Evolutionary conservation across 768 basidiomycete species (phyloP).

Genomic region (Polyporus arcularius): DNA sequence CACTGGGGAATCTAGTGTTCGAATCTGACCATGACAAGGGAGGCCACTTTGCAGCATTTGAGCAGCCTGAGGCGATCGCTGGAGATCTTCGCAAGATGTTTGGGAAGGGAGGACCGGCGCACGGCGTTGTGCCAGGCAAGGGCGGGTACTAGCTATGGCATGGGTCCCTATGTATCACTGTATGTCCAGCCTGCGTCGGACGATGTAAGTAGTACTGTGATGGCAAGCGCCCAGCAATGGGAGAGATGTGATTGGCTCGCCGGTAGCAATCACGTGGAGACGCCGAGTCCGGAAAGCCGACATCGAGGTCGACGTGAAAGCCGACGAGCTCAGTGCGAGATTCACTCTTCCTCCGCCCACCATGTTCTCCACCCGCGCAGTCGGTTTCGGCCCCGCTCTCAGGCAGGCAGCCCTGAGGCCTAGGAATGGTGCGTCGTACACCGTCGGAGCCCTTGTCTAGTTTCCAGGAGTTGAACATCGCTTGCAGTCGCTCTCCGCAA

Average conservation of each 20-base stretch:
- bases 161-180: too few relatives aligned
- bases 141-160: slow-evolving; percentile 36
- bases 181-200: too few relatives aligned
- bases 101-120: slow-evolving; percentile 50
- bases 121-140: slow-evolving; percentile 46
- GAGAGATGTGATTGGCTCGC: too few relatives aligned
- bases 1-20: slow-evolving; percentile 44
- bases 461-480: not conserved
- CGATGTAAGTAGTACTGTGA: too few relatives aligned
- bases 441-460: not conserved
- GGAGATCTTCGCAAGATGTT: slow-evolving; percentile 59
- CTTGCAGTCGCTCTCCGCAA: slow-evolving; percentile 26
- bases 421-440: slow-evolving; percentile 29
- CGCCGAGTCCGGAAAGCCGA: too few relatives aligned
- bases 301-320: too few relatives aligned
- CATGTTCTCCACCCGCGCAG: slow-evolving; percentile 47
- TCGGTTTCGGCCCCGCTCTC: slow-evolving; percentile 60
- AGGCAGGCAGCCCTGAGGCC: slow-evolving; percentile 48
- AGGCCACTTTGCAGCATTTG: slow-evolving; percentile 61
- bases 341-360: slow-evolving; percentile 16
- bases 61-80: slow-evolving; percentile 48
- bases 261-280: too few relatives aligned
- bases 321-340: too few relatives aligned
- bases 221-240: too few relatives aligned
- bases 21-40: slow-evolving; percentile 49